Evolutionary conservation across 208 protist genomes (phyloP), one percentile per base, ranked within the genome.

Genomic region (Wallacemonas sp.): DNA sequence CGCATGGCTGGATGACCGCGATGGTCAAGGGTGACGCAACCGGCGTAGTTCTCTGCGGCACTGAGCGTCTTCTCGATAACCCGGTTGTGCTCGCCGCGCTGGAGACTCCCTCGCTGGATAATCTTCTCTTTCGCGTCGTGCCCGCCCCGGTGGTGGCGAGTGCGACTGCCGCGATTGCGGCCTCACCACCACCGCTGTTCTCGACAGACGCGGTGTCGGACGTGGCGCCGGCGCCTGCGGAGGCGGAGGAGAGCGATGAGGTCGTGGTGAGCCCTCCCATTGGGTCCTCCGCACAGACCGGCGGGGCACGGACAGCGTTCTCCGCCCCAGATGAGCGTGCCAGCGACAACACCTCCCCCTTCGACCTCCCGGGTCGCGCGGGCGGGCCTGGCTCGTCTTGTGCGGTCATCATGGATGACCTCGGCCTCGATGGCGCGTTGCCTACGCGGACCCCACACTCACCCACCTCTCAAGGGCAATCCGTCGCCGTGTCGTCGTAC

Each of bases 11-110:
- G 51, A 21, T 21, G 30, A 11, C 51, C n/a, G 51, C 51, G 14
- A 31, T 58, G 51, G 28, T 14, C 3, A 2, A n/a, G 14, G 51
- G 51, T 38, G 51, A 58, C 5, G 34, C 51, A 6, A 58, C 51
- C 9, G 28, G 51, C 28, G 31, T 58, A 0, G 9, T 72, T 11
- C 49, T 78, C 22, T 44, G 27, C 22, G 61, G 61, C 24, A 65
- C 26, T 14, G 64, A 63, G 39, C 36, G 61, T 21, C 70, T 72
- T n/a, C 64, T 68, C 14, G 61, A 47, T 1, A 59, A 58, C 51
- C 34, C 51, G 8, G n/a, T 58, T 19, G 51, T 58, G 9, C 51
- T 34, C 30, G 51, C 51, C 5, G 26, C 51, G 3, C 27, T 58
- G 51, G 31, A 39, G n/a, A n/a, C 30, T 19, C 5, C 51, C n/a